Conservation (phyloP, 2,329 filamentous ascomycete species). For the Ceratocystis cubensis region DNA sequence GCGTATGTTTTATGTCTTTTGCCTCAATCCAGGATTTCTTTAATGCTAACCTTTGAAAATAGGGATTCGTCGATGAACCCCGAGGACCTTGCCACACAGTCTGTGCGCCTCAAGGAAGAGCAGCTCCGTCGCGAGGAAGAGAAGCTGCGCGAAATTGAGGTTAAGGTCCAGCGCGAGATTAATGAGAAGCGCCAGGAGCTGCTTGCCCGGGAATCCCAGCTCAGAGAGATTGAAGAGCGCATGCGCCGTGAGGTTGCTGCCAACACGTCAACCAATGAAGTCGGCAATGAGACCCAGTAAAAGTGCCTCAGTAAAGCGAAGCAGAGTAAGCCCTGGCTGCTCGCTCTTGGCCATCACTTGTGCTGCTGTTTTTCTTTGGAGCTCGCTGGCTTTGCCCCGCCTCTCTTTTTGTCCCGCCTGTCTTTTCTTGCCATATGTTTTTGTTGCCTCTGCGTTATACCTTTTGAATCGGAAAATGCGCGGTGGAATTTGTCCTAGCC, state of each 20-base stretch:
- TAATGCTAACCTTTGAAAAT: conserved; percentile 18
- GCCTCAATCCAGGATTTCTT: conserved; percentile 26
- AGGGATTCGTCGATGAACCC: conserved; percentile 91
- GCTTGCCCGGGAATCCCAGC: conserved; percentile 89
- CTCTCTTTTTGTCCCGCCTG: conserved; percentile 10
- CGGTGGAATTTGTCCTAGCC: conserved; percentile 16
- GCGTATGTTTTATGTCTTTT: conserved; percentile 50
- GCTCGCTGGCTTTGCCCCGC: neutral
- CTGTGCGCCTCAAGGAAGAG: conserved; percentile 97
- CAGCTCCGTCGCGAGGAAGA: conserved; percentile 98
- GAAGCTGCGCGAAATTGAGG: conserved; percentile 97
- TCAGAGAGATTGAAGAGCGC: conserved; percentile 95
- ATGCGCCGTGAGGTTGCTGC: conserved; percentile 77
- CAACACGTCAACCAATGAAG: conserved; percentile 30
- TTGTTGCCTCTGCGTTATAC: conserved; percentile 21
- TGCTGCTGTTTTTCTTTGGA: conserved; percentile 30
- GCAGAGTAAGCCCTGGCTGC: conserved; percentile 28
- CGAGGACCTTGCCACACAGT: conserved; percentile 91
- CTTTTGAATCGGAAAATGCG: conserved; percentile 20
- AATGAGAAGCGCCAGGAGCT: conserved; percentile 99
- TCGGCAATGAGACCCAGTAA: conserved; percentile 37
- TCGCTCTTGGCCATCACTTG: conserved; percentile 33
- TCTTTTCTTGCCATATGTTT: conserved; percentile 17
- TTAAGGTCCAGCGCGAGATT: conserved; percentile 99
- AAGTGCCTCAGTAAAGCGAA: neutral